These are phyloP conservation scores for Quercus tomentella DNA, from an alignment of 331 rosid species.

Conservation along the genomic window DNA sequence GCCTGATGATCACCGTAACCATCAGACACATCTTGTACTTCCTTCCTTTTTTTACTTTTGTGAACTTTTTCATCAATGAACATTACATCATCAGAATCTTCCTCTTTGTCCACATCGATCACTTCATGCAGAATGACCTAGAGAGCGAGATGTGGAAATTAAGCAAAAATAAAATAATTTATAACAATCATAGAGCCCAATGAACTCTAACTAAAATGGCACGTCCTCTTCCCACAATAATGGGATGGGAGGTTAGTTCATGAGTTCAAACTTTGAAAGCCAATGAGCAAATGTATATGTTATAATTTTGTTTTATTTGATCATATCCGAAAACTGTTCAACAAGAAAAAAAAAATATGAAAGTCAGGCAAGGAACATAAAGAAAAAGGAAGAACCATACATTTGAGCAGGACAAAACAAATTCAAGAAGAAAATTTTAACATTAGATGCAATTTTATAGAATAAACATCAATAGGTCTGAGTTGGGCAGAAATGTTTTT, in stretches of 20 bases:
- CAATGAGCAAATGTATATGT: not conserved
- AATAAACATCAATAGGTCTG: not conserved
- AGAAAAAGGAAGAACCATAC: not conserved
- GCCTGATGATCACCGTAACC: slow-evolving; percentile 32
- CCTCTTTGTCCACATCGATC: slow-evolving; percentile 57
- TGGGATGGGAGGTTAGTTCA: too few relatives aligned
- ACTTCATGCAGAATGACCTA: slow-evolving; percentile 44
- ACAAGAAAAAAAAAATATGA: too few relatives aligned
- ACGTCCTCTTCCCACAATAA: too few relatives aligned
- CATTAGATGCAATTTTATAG: not conserved
- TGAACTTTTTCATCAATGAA: slow-evolving; percentile 39
- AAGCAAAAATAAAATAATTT: not conserved
- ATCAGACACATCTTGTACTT: slow-evolving; percentile 23
- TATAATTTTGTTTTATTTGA: not conserved
- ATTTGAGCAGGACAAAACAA: not conserved
- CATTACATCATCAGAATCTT: slow-evolving; percentile 43
- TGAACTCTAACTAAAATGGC: not conserved
- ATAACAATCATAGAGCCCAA: not conserved
- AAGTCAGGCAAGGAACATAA: not conserved
- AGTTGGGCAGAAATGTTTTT: not conserved
- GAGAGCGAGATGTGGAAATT: not conserved
- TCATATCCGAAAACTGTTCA: too few relatives aligned
- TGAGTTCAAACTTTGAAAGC: too few relatives aligned
- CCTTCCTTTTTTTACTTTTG: slow-evolving; percentile 53
- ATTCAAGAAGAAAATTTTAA: not conserved